phyloP scores from a whole-genome alignment of 768 basidiomycete species.

The Coprinellus aureogranulatus region DNA sequence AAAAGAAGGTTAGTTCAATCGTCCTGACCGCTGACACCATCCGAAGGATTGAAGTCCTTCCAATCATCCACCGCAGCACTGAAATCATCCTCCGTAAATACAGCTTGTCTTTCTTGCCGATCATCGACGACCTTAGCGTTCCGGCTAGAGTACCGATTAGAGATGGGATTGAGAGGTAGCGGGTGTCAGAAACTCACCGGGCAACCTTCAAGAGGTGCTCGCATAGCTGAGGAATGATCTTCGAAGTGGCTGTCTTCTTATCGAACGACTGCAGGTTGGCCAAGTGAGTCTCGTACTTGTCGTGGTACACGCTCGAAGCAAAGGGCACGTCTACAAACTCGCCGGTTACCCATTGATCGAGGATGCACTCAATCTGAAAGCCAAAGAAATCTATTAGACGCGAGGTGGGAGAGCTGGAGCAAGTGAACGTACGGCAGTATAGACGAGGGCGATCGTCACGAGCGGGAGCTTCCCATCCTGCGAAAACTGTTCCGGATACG shows the following conservation, averaged over 20 bases:
- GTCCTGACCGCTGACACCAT: too few relatives aligned
- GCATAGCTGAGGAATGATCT: background rate
- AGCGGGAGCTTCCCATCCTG: background rate
- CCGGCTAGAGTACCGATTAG: background rate
- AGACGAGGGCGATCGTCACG: background rate
- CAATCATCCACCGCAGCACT: too few relatives aligned
- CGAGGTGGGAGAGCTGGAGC: background rate
- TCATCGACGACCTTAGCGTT: background rate
- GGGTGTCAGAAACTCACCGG: conserved; percentile 6
- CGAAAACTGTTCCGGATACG: background rate
- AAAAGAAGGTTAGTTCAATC: too few relatives aligned
- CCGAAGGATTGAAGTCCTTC: too few relatives aligned
- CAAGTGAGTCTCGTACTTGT: background rate
- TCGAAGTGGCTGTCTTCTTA: background rate
- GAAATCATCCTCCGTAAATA: too few relatives aligned
- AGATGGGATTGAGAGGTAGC: background rate
- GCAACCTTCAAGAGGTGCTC: conserved; percentile 15
- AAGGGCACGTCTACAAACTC: background rate
- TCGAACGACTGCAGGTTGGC: background rate
- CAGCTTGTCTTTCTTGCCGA: too few relatives aligned
- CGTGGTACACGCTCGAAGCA: background rate
- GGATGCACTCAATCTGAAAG: background rate
- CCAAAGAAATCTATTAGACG: too few relatives aligned
- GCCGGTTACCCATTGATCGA: background rate
- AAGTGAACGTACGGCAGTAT: background rate